These are phyloP conservation scores for Psilocybe tampanensis DNA, from an alignment of 768 basidiomycete species.

Conservation along the genomic window DNA sequence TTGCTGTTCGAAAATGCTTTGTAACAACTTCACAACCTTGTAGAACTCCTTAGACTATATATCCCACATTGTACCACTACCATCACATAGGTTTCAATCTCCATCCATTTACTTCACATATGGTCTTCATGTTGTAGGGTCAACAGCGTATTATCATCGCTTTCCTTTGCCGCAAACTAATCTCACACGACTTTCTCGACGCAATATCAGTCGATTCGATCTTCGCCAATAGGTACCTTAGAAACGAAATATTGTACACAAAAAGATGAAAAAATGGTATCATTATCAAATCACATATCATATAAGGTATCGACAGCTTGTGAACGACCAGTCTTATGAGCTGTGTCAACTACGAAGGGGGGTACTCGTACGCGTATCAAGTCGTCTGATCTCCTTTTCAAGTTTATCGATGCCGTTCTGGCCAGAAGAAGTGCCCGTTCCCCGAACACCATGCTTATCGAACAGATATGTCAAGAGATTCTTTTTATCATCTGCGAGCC, in stretches of 20 bases:
- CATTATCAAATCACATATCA: background rate
- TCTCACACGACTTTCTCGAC: no score
- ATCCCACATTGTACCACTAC: conserved; percentile 19
- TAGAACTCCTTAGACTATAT: conserved; percentile 6
- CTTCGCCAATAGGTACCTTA: no score
- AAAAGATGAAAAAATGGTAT: background rate
- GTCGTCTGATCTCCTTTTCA: conserved; percentile 77
- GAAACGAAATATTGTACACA: background rate
- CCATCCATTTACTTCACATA: no score
- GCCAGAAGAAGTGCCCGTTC: conserved; percentile 33
- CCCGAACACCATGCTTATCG: conserved; percentile 82
- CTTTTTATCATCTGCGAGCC: conserved; percentile 88
- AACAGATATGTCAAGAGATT: conserved; percentile 88
- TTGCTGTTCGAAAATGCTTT: conserved; percentile 52
- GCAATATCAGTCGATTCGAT: no score
- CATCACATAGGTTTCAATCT: conserved; percentile 17
- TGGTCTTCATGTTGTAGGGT: no score
- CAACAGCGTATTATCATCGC: no score
- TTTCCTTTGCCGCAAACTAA: no score
- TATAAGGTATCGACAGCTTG: background rate
- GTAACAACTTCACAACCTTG: conserved; percentile 23
- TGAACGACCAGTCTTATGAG: background rate
- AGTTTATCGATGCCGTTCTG: conserved; percentile 66
- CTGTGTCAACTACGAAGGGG: conserved; percentile 45
- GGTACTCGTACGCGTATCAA: conserved; percentile 80